Percentiles rank a stretch among this genome's conserved stretches.
Conservation (phyloP, 2,329 filamentous ascomycete species). For the Claviceps arundinis region DNA sequence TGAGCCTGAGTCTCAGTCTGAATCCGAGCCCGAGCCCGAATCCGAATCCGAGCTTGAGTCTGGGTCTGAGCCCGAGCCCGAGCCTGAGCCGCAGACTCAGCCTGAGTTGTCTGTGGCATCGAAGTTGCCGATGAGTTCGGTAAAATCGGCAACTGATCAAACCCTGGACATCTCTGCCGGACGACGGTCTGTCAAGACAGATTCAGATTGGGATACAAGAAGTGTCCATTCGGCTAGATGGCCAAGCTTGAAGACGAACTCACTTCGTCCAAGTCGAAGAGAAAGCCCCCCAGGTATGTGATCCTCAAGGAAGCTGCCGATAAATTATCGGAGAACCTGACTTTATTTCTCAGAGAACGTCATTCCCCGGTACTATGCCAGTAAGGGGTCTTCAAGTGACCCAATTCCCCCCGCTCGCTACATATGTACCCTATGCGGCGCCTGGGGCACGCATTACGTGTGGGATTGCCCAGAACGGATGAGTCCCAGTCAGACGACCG, state of each 20-base stretch:
- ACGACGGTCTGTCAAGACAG: not conserved
- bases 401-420: not conserved
- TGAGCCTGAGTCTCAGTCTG: too few species aligned
- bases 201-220: not conserved
- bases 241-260: not conserved
- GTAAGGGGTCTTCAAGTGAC: not conserved
- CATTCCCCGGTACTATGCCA: not conserved
- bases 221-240: not conserved
- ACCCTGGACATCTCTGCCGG: not conserved
- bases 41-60: too few species aligned
- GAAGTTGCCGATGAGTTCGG: not conserved
- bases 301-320: not conserved
- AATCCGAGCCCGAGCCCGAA: too few species aligned
- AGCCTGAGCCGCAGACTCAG: too few species aligned
- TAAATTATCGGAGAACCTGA: not conserved
- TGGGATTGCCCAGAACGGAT: slow-evolving; percentile 1
- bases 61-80: too few species aligned
- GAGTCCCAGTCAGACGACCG: not conserved
- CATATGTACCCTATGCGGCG: slow-evolving; percentile 2
- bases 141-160: not conserved
- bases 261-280: not conserved
- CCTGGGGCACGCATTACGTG: not conserved
- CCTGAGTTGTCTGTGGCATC: too few species aligned
- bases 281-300: not conserved
- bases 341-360: not conserved